phyloP scores from a whole-genome alignment of 176 grass and related monocot species.

The Eleusine coracana region DNA sequence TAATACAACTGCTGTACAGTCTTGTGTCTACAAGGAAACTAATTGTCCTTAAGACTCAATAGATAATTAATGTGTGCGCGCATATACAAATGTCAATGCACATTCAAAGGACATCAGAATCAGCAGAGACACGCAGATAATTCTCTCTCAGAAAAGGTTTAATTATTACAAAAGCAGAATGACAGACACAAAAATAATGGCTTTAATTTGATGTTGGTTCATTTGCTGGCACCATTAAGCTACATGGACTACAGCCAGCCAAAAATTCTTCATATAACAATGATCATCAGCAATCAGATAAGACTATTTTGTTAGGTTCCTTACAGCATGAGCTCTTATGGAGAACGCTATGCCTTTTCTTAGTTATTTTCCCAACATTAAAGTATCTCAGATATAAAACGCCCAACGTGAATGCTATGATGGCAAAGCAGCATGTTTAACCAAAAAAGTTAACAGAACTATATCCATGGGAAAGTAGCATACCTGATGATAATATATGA shows the following conservation, averaged over 20 bases:
- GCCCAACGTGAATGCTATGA: background rate
- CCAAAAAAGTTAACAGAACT: conserved; percentile 17
- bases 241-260: background rate
- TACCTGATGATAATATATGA: conserved; percentile 79
- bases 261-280: conserved; percentile 20
- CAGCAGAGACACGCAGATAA: background rate
- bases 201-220: background rate
- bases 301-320: conserved; percentile 25
- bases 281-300: background rate
- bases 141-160: background rate
- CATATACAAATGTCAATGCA: background rate
- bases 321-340: conserved; percentile 2
- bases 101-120: background rate
- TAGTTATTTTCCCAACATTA: background rate
- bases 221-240: conserved; percentile 12
- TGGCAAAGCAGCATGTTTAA: conserved; percentile 18
- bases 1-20: conserved; percentile 2
- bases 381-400: conserved; percentile 12
- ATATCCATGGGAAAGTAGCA: conserved; percentile 23
- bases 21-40: background rate
- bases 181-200: background rate
- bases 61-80: background rate
- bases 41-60: background rate
- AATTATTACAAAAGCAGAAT: background rate
- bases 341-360: background rate